Base-by-base conservation (phyloP, 1,284 basidiomycete genomes). In the Ceratobasidium papillatum region DNA sequence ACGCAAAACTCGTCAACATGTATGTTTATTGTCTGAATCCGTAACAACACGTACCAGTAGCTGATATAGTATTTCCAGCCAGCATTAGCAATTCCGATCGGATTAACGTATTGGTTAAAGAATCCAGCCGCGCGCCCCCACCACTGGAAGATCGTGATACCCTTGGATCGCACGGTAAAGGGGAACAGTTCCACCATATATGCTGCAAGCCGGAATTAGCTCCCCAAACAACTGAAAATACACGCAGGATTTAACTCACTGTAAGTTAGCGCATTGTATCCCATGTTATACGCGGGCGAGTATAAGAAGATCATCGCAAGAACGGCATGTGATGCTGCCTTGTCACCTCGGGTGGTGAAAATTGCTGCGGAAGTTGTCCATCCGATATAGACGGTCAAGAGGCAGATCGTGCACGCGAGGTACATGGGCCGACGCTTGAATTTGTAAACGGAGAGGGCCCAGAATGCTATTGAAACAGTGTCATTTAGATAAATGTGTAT, bases 51-150 rank as follows among this genome's bases (percentile, higher is more conserved):
- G 2, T 34, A 56, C 65, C 72, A 74, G 66, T 78, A 78, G 61
- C 74, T 72, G 34, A 76, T 63, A 62, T 75, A 77, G 74, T 81
- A 83, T 65, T 78, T 80, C 81, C 81, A 79, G 80, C 83, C 85
- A 63, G 87, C 84, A 61, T 87, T 86, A 30, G 79, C 81, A 62
- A 90, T 86, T 1, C 87, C 89, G 66, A 89, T 85, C 0, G 87
- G 87, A 80, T 88, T 88, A 63, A 87, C 86, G 79, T 86, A 89
- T 77, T 87, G 86, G 78, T 89, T 89, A 82, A 88, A 87, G 78
- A 86, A 87, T 3, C 85, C 84, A 2, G 87, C 86, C 45, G 84
- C 82, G 49, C 87, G 85, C 59, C 86, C 82, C 80, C 83, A 85
- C 81, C 82, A 85, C 77, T 88, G 86, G 82, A 88, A 86, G 19